Evolutionary conservation across 1,139 yeast species (phyloP).

Genomic region (Candida labiduridarum): DNA sequence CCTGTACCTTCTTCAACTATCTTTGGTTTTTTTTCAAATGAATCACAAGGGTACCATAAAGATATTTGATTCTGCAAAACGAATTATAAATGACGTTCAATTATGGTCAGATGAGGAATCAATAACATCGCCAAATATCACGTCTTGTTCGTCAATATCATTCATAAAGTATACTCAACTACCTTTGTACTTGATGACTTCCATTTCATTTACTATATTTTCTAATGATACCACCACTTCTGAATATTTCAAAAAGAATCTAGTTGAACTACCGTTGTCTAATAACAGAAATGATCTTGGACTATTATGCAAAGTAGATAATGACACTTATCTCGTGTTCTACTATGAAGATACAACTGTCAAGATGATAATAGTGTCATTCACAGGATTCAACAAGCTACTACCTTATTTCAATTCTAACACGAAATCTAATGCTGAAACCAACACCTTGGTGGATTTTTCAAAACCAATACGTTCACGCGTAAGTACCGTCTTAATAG

Average conservation of each 20-base stretch:
- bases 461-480: neutral
- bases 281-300: slow-evolving; percentile 17
- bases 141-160: slow-evolving; percentile 8
- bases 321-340: slow-evolving; percentile 22
- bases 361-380: slow-evolving; percentile 22
- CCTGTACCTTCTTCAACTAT: neutral
- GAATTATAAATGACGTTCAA: slow-evolving; percentile 25
- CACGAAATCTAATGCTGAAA: neutral
- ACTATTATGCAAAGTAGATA: slow-evolving; percentile 18
- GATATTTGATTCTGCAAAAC: slow-evolving; percentile 15
- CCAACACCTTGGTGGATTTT: slow-evolving; percentile 9
- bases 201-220: slow-evolving; percentile 29
- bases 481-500: slow-evolving; percentile 31
- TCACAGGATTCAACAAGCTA: slow-evolving; percentile 11
- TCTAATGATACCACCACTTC: slow-evolving; percentile 25
- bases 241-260: slow-evolving; percentile 25
- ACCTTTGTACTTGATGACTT: slow-evolving; percentile 33
- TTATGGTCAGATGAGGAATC: slow-evolving; percentile 23
- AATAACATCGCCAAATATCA: slow-evolving; percentile 12
- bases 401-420: slow-evolving; percentile 1
- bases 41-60: slow-evolving; percentile 16
- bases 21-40: slow-evolving; percentile 11
- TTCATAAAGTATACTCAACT: slow-evolving; percentile 25
- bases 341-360: slow-evolving; percentile 18
- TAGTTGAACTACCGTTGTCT: slow-evolving; percentile 19